Percentiles rank a stretch among this genome's conserved stretches.
Conservation (phyloP, 108 stramenopile genomes). For the Craspedostauros australis region DNA sequence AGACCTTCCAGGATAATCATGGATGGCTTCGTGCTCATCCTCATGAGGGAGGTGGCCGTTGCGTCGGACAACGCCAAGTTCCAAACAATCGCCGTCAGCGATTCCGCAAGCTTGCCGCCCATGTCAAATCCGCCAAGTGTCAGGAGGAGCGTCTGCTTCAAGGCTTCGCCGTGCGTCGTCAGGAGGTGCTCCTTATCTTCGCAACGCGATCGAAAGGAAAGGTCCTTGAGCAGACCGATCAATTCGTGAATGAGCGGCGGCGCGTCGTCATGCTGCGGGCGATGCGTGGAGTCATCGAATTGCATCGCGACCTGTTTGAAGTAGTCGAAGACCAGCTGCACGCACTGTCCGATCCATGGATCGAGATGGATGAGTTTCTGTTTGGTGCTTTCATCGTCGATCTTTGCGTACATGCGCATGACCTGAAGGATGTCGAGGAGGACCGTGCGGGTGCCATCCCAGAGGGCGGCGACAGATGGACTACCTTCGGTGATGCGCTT, state of each 20-base stretch:
- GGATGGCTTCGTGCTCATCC: not conserved
- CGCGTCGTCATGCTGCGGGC: too few relatives aligned
- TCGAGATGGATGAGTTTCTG: too few relatives aligned
- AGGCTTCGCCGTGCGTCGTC: slow-evolving; percentile 2
- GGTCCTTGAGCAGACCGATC: slow-evolving; percentile 31
- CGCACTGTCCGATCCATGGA: too few relatives aligned
- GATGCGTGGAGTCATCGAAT: too few relatives aligned
- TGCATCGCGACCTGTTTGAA: too few relatives aligned
- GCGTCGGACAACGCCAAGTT: slow-evolving; percentile 28
- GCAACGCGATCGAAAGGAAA: slow-evolving; percentile 25
- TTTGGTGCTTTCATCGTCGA: too few relatives aligned
- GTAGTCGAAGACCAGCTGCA: too few relatives aligned
- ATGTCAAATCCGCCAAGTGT: not conserved
- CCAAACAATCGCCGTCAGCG: slow-evolving; percentile 42
- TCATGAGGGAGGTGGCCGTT: too few relatives aligned
- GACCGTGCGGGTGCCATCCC: too few relatives aligned
- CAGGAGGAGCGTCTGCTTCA: too few relatives aligned
- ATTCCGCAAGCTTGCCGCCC: slow-evolving; percentile 11
- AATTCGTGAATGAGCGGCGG: too few relatives aligned
- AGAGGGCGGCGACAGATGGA: too few relatives aligned
- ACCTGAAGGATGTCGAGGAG: slow-evolving; percentile 9
- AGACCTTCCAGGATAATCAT: slow-evolving; percentile 7
- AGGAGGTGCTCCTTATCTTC: slow-evolving; percentile 17
- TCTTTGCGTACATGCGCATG: slow-evolving; percentile 25
- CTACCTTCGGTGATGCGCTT: not conserved